Percentiles rank a stretch among this genome's conserved stretches.
Conservation (phyloP, 805 yeast species). For the Candida railenensis region DNA sequence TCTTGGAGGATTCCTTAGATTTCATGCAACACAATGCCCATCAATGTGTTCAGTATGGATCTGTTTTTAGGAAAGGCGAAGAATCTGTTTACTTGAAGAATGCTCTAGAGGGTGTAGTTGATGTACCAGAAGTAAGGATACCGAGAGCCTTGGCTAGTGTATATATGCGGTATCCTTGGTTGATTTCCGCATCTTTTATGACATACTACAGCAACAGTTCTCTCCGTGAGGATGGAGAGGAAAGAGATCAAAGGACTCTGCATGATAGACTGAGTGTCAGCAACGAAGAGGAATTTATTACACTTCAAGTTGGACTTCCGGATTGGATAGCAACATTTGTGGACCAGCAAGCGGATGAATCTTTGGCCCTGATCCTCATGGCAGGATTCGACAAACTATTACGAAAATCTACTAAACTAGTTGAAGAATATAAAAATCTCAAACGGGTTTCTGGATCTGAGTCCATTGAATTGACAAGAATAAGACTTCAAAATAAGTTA, state of each 20-base stretch:
- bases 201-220: neutral
- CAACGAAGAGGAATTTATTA: neutral
- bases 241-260: too few relatives aligned
- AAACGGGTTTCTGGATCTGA: too few relatives aligned
- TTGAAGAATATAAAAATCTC: neutral
- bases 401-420: neutral
- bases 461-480: neutral
- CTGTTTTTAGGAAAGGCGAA: neutral
- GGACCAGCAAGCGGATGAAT: neutral
- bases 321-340: conserved; percentile 2
- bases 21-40: neutral
- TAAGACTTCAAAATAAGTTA: neutral
- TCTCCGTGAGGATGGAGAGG: too few relatives aligned
- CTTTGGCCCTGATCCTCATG: neutral
- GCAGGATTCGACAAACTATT: neutral
- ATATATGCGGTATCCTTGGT: neutral
- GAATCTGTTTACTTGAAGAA: neutral
- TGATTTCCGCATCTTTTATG: conserved; percentile 1
- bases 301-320: conserved; percentile 1
- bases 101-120: neutral
- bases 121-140: neutral
- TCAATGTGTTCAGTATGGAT: neutral
- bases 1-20: neutral
- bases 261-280: too few relatives aligned
- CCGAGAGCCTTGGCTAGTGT: neutral